phyloP scores from a whole-genome alignment of 1,139 yeast genomes.

The Scheffersomyces stambukii region DNA sequence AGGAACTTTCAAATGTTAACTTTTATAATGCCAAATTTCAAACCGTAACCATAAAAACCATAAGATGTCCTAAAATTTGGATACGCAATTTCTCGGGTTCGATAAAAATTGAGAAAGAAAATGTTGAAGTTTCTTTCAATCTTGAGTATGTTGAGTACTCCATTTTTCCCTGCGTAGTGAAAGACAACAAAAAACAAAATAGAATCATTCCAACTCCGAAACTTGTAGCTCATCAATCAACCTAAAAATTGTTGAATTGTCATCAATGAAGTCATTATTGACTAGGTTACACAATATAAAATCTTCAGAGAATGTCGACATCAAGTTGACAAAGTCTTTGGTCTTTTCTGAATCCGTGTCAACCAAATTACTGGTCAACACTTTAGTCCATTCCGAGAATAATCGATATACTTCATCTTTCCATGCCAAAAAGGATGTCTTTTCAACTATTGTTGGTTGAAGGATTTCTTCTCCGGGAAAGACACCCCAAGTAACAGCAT shows the following conservation, averaged over 20 bases:
- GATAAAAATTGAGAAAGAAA: slow-evolving; percentile 1
- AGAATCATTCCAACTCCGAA: slow-evolving; percentile 12
- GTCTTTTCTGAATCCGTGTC: slow-evolving; percentile 29
- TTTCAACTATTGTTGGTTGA: slow-evolving; percentile 92
- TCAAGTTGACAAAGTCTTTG: slow-evolving; percentile 31
- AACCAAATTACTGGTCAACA: slow-evolving; percentile 38
- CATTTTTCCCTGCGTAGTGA: slow-evolving; percentile 22
- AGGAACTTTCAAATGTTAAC: no score
- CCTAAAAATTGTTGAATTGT: slow-evolving; percentile 45
- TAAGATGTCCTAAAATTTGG: background rate
- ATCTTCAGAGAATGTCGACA: slow-evolving; percentile 49
- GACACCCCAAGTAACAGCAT: slow-evolving; percentile 98
- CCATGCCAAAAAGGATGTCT: slow-evolving; percentile 89
- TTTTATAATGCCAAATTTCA: slow-evolving; percentile 1
- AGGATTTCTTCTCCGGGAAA: slow-evolving; percentile 89
- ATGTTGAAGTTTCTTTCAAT: slow-evolving; percentile 5
- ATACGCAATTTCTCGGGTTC: background rate
- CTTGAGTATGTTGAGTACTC: slow-evolving; percentile 6
- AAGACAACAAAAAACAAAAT: slow-evolving; percentile 11
- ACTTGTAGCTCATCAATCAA: slow-evolving; percentile 27
- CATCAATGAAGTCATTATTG: slow-evolving; percentile 72
- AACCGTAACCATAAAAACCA: slow-evolving; percentile 2
- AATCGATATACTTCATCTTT: slow-evolving; percentile 90
- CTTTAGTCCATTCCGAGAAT: slow-evolving; percentile 73
- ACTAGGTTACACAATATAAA: slow-evolving; percentile 85